phyloP scores from a whole-genome alignment of 1,284 basidiomycete genomes.

The Puccinia horiana region DNA sequence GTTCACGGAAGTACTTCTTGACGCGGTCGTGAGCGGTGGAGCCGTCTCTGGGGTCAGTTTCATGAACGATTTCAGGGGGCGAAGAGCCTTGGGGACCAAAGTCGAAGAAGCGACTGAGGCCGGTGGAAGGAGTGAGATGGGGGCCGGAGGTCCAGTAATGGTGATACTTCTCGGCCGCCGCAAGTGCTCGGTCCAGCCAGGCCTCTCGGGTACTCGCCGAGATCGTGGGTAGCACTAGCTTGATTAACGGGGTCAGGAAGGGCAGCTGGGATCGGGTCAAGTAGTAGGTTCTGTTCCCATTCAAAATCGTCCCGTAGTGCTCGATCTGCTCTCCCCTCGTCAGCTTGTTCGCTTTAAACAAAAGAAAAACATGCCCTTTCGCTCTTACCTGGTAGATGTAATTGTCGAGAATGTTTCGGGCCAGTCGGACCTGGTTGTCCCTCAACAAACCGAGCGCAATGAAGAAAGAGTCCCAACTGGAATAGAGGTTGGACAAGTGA shows the following conservation, averaged over 20 bases:
- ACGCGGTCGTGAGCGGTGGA: conserved; percentile 33
- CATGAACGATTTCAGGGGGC: conserved; percentile 38
- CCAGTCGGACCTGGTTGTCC: conserved; percentile 38
- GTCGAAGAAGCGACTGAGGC: conserved; percentile 46
- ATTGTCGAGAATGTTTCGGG: conserved; percentile 47
- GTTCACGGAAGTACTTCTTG: conserved; percentile 21
- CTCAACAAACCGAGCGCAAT: conserved; percentile 37
- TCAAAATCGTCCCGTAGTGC: conserved; percentile 39
- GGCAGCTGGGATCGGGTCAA: conserved; percentile 43
- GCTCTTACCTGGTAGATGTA: conserved; percentile 36
- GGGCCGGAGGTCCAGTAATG: conserved; percentile 13
- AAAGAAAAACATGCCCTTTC: neutral
- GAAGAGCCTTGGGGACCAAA: conserved; percentile 25
- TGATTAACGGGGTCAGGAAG: conserved; percentile 35
- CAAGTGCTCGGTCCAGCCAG: conserved; percentile 14
- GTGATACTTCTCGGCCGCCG: conserved; percentile 39
- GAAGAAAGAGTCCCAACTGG: conserved; percentile 45
- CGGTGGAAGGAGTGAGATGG: conserved; percentile 10
- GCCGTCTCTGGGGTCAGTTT: conserved; percentile 30
- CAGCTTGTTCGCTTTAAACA: neutral
- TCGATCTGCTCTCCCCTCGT: conserved; percentile 14
- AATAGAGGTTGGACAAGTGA: neutral
- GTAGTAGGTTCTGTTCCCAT: conserved; percentile 44
- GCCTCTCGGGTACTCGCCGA: neutral
- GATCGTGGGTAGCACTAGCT: conserved; percentile 24